Evolutionary conservation across 2,329 filamentous ascomycete genomes (phyloP), one percentile per base, ranked within the genome.

Genomic region (Pseudogymnoascus sp.): DNA sequence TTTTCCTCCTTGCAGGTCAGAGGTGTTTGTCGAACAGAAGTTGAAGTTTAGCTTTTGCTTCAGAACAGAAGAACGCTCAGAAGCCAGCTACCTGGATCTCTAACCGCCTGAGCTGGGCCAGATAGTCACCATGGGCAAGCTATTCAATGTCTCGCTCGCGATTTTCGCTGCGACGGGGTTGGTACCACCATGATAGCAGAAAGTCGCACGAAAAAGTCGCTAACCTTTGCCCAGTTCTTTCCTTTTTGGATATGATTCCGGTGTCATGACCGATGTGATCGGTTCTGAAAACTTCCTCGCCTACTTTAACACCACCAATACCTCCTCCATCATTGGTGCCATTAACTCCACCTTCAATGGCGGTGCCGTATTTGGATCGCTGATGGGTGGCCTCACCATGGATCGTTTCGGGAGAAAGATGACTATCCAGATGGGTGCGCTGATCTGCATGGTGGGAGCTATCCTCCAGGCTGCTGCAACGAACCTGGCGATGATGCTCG

Each of bases 281-380:
- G 68, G 61, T 8, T 70, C 66, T 1, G 41, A 62, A 2, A 67
- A 68, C 47, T 71, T 70, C 60, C 64, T 69, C 35, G 43, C 12
- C 2, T 69, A 65, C 50, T 70, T 70, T 72, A 71, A 66, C 72
- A 78, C 69, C 67, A 75, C 64, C 8, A 60, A 61, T 5, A 64
- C 61, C 8, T 69, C 66, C 6, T 36, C 68, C 2, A 69, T 68
- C 12, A 68, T 69, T 18, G 84, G 83, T 59, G 77, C 84, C 4
- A 83, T 87, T 1, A 84, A 86, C n/a, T 84, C 82, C 3, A 78
- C 85, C 61, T 86, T 87, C 70, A 87, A 84, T 4, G 81, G 81
- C 6, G 84, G 84, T 41, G 84, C 58, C 76, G 83, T 53, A 71
- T 73, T 61, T 71, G 81, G 53, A 30, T 65, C 68, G 6, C 62